Percentiles rank a stretch among this genome's conserved stretches.
Conservation (phyloP, 192 early-diverging fungal genomes). For the Thoreauomyces humboldtii region DNA sequence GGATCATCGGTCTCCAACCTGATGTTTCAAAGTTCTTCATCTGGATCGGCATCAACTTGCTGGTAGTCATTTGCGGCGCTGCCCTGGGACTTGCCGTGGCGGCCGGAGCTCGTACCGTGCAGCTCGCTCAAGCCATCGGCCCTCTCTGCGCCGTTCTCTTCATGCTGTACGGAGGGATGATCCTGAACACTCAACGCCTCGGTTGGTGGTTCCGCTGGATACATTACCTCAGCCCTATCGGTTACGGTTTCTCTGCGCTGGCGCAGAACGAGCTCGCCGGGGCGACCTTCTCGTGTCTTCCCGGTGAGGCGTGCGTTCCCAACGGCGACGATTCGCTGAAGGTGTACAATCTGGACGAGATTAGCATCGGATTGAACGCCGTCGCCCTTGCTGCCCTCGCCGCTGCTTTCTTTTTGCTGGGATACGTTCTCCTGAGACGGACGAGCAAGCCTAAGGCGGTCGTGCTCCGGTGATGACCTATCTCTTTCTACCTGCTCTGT, state of each 20-base stretch:
- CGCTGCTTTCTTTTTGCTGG: not conserved
- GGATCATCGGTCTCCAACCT: conserved; percentile 18
- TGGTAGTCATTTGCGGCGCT: conserved; percentile 9
- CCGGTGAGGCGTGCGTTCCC: not conserved
- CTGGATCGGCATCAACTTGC: not conserved
- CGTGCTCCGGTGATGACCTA: not conserved
- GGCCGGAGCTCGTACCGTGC: conserved; percentile 28
- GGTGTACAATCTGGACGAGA: not conserved
- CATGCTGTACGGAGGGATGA: conserved; percentile 39
- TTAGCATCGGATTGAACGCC: not conserved
- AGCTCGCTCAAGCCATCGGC: conserved; percentile 36
- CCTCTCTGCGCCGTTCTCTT: conserved; percentile 40
- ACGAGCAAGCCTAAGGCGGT: not conserved
- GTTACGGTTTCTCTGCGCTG: not conserved
- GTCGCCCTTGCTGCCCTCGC: not conserved
- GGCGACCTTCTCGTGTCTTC: not conserved
- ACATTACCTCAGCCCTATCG: conserved; percentile 14
- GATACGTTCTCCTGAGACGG: not conserved
- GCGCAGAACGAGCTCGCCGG: not conserved
- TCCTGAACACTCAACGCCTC: conserved; percentile 29
- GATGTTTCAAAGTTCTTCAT: conserved; percentile 7
- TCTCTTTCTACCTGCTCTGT: too few species aligned
- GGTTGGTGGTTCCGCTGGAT: conserved; percentile 23
- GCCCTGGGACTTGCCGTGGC: conserved; percentile 35
- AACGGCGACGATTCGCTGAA: not conserved